Evolutionary conservation across 164 flowering plant genomes (phyloP), one percentile per base, ranked within the genome.

Genomic region (Liriodendron chinense): DNA sequence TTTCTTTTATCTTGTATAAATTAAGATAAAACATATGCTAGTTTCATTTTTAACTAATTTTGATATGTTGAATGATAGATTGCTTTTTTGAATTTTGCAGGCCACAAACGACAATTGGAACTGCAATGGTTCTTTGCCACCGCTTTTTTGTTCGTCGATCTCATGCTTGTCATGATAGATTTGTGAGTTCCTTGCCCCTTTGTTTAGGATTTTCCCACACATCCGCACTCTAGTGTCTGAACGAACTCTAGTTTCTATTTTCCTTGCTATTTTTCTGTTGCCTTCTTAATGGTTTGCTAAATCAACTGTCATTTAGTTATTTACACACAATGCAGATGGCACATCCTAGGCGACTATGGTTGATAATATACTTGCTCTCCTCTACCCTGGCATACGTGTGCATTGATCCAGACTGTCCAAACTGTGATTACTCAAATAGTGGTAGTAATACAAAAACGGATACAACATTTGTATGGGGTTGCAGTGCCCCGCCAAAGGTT

Each of bases 41-140:
- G 59, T 16, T 3, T 53, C 13, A 14, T 69, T 75, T 24, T 56
- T 59, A 49, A 8, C 3, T 66, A 57, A 47, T 10, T 71, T 10
- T 59, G 53, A 21, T 50, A 7, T 23, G 16, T 71, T 70, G 23
- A 26, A 25, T 70, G 47, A 66, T 50, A 75, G n/a, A 28, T 71
- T 61, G 21, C 57, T 47, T 47, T 59, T 73, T 66, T 68, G 65
- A 34, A 65, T 68, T 68, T 80, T 89, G 80, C 92, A 96, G 99
- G 89, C 99, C 99, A 1, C 98, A 94, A 76, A 91, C 95, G 53
- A 96, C 99, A 48, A 84, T 90, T 72, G 99, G 91, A 47, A 90
- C 98, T 80, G 96, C 99, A 21, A 96, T 96, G 95, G 93, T 96
- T 77, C 85, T 96, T 22, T 96, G 99, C 84, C 99, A 96, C 81